phyloP scores from a whole-genome alignment of 306 rosid species.

The Herpetospermum pedunculosum region DNA sequence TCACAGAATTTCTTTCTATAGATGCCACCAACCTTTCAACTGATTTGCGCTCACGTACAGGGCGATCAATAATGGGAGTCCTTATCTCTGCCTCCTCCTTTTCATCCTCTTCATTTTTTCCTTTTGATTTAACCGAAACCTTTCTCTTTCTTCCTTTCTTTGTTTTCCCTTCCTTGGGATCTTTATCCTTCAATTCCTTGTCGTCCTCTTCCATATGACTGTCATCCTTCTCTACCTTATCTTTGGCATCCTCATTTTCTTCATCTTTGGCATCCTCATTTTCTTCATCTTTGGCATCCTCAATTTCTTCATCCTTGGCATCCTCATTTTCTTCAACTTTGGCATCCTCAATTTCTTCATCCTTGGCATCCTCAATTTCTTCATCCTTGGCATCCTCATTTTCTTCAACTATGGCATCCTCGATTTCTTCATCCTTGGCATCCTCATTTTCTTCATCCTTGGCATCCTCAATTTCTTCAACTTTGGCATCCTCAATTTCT shows the following conservation, averaged over 20 bases:
- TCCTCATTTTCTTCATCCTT: background rate
- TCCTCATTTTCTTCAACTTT: background rate
- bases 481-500: background rate
- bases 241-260: constrained; percentile 7
- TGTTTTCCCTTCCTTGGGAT: constrained; percentile 30
- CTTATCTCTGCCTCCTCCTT: constrained; percentile 43
- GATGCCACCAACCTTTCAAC: constrained; percentile 96
- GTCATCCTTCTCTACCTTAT: constrained; percentile 20
- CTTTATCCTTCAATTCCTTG: constrained; percentile 21
- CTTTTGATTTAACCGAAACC: constrained; percentile 27
- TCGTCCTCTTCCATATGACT: constrained; percentile 14
- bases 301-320: background rate
- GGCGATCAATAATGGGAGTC: constrained; percentile 80
- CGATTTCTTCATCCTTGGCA: background rate
- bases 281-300: background rate
- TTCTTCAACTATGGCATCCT: constrained; percentile 1
- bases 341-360: background rate
- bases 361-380: background rate
- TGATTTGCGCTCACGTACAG: constrained; percentile 85
- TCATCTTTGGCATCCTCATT: background rate
- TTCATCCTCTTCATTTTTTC: constrained; percentile 29
- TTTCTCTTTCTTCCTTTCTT: constrained; percentile 40
- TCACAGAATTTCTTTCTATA: constrained; percentile 50
- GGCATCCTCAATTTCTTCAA: background rate
- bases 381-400: background rate